These are phyloP conservation scores for Lactifluus volemus DNA, from an alignment of 768 basidiomycete species.

Conservation along the genomic window DNA sequence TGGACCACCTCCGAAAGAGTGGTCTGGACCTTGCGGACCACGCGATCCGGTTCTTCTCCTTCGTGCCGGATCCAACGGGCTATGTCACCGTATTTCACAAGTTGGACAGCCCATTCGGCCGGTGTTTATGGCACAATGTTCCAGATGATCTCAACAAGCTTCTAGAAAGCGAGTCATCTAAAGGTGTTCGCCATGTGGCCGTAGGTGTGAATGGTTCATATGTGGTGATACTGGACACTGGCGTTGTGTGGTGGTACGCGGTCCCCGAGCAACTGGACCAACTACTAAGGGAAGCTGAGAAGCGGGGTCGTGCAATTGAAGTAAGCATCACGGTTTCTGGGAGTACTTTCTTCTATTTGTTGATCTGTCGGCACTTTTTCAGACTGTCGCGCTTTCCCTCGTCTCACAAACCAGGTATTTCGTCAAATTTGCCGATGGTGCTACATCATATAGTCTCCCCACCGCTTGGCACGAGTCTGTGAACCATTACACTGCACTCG, in stretches of 20 bases:
- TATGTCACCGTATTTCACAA: conserved; percentile 7
- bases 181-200: conserved; percentile 11
- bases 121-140: conserved; percentile 7
- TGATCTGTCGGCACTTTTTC: not conserved
- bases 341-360: not conserved
- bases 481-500: not conserved
- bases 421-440: conserved; percentile 6
- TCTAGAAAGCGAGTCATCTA: not conserved
- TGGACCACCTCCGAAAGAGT: not conserved
- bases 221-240: conserved; percentile 6
- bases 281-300: not conserved
- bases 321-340: not conserved
- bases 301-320: not conserved
- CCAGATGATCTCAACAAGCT: not conserved
- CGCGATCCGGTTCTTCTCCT: conserved; percentile 6
- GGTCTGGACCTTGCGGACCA: not conserved
- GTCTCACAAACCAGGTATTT: not conserved
- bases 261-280: not conserved
- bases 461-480: not conserved
- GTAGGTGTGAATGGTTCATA: conserved; percentile 3
- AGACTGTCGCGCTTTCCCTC: conserved; percentile 11
- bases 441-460: not conserved
- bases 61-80: conserved; percentile 4
- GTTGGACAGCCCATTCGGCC: not conserved
- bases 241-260: not conserved